A percentile compares a stretch with the other conserved stretches of the same genome.
Conservation (phyloP, 2,329 filamentous ascomycete species). For the Cercospora zeae-maydis region DNA sequence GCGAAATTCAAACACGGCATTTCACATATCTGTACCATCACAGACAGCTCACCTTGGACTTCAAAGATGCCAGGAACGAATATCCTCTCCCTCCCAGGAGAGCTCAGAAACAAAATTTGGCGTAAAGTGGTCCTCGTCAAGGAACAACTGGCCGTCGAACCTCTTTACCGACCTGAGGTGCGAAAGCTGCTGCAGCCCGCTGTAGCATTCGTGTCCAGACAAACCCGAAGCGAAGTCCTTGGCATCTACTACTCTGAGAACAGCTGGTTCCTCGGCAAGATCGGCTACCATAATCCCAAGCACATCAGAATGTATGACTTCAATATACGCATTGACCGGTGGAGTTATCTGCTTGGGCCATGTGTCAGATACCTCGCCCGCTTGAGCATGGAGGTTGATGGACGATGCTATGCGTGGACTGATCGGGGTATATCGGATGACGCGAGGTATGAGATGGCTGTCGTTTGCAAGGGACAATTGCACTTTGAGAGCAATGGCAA, state of each 20-base stretch:
- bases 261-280: slow-evolving; percentile 22
- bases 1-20: background rate
- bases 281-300: slow-evolving; percentile 18
- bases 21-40: background rate
- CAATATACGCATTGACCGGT: slow-evolving; percentile 16
- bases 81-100: slow-evolving; percentile 17
- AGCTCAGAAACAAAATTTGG: slow-evolving; percentile 22
- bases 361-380: slow-evolving; percentile 11
- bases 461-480: slow-evolving; percentile 12
- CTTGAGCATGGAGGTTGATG: slow-evolving; percentile 22
- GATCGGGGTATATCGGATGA: slow-evolving; percentile 15
- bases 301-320: slow-evolving; percentile 23
- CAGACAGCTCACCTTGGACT: background rate
- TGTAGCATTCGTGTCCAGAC: slow-evolving; percentile 17
- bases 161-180: slow-evolving; percentile 15
- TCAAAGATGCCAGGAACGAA: background rate
- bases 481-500: slow-evolving; percentile 21
- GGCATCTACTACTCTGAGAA: slow-evolving; percentile 26
- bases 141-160: slow-evolving; percentile 14
- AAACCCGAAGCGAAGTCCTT: slow-evolving; percentile 20
- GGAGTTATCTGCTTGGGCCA: slow-evolving; percentile 16
- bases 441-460: slow-evolving; percentile 19
- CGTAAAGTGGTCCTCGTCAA: slow-evolving; percentile 12
- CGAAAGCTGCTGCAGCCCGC: slow-evolving; percentile 20
- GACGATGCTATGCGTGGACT: slow-evolving; percentile 21